Conservation (phyloP, 345 rosid species). For the Ceriops tagal region DNA sequence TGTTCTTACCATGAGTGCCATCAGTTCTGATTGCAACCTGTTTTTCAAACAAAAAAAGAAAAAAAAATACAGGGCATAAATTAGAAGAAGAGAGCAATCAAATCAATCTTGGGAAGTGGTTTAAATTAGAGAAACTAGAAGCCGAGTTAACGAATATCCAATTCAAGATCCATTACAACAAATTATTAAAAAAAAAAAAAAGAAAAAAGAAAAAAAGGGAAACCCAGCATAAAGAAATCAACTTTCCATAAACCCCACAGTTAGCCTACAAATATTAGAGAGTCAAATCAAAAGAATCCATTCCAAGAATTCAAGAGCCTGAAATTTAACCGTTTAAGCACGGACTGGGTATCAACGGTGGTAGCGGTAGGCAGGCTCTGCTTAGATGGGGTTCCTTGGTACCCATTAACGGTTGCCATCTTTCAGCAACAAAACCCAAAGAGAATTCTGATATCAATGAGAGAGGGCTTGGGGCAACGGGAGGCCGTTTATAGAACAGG, state of each 20-base stretch:
- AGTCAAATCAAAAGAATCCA: no score
- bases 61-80: background rate
- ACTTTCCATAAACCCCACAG: no score
- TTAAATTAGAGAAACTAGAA: background rate
- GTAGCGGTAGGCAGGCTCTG: slow-evolving; percentile 51
- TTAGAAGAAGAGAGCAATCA: no score
- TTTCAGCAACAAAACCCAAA: slow-evolving; percentile 21
- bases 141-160: no score
- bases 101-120: background rate
- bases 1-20: slow-evolving; percentile 80
- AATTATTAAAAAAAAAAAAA: no score
- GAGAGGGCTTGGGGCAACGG: background rate
- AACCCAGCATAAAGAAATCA: no score
- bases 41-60: background rate
- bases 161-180: no score
- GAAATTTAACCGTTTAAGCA: slow-evolving; percentile 57
- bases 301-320: background rate
- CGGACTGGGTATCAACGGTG: slow-evolving; percentile 71
- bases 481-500: background rate
- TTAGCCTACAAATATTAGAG: no score
- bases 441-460: no score
- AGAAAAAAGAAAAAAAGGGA: no score
- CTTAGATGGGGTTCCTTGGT: slow-evolving; percentile 50
- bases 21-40: slow-evolving; percentile 94
- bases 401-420: slow-evolving; percentile 66